Conservation (phyloP, 805 yeast species). For the Kodamaea leandrae region DNA sequence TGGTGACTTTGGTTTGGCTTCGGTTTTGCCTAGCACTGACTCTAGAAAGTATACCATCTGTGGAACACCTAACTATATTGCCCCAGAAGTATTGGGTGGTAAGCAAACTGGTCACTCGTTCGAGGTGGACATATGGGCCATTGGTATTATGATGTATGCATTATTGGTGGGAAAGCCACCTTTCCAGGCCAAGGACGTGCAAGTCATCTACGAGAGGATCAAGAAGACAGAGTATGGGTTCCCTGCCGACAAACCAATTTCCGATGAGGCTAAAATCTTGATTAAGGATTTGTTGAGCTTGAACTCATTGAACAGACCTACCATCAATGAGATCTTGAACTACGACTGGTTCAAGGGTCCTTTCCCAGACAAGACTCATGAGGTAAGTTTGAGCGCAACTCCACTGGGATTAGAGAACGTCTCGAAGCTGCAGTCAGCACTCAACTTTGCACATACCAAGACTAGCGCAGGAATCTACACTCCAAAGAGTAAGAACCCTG, state of each 20-base stretch:
- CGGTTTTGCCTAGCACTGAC: constrained; percentile 66
- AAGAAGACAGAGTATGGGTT: constrained; percentile 76
- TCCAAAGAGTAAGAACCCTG: constrained; percentile 56
- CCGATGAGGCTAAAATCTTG: constrained; percentile 69
- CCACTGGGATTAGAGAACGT: constrained; percentile 58
- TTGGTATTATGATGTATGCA: constrained; percentile 95
- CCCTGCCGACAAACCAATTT: constrained; percentile 67
- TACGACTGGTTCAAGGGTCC: constrained; percentile 86
- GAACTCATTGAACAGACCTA: constrained; percentile 79
- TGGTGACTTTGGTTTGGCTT: constrained; percentile 98
- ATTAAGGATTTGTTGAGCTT: constrained; percentile 71
- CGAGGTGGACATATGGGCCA: constrained; percentile 97
- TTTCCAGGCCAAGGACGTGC: constrained; percentile 93
- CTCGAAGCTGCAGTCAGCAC: constrained; percentile 57
- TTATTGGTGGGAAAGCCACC: constrained; percentile 94
- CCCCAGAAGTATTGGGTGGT: constrained; percentile 94
- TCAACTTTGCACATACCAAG: constrained; percentile 67
- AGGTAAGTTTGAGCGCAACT: constrained; percentile 56
- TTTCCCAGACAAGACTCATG: constrained; percentile 71
- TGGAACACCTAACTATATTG: constrained; percentile 98
- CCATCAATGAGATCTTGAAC: constrained; percentile 71
- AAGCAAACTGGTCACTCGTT: constrained; percentile 85
- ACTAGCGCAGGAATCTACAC: constrained; percentile 60
- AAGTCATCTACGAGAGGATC: constrained; percentile 87
- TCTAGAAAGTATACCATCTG: constrained; percentile 91